Evolutionary conservation across 1,284 basidiomycete species (phyloP), one percentile per base, ranked within the genome.

Genomic region (Sphagnurus paluster): DNA sequence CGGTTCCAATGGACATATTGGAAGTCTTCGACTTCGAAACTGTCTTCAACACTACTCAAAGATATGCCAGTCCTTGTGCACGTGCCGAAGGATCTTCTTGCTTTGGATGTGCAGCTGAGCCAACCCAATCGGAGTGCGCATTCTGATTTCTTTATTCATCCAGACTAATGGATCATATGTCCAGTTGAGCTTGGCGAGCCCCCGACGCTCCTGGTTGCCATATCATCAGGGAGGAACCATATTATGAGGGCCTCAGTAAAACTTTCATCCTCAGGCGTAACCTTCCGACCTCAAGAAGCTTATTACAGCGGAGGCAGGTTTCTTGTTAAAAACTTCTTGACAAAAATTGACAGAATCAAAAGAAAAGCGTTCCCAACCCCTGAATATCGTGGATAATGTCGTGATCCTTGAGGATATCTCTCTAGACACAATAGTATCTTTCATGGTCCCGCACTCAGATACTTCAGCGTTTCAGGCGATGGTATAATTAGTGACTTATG

Each of bases 141-240:
- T n/a, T 21, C 13, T 19, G 25, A 1, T 34, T 42, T n/a, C 9
- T 26, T 6, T 19, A 23, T 23, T 7, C 16, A 33, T 30, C 8
- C 3, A 29, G 37, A 32, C 19, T 32, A 10, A 36, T 10, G 21
- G 52, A 50, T 38, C 37, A 43, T 30, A 29, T 38, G 24, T 37
- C 43, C 46, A 91, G 90, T 89, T 49, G 77, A 84, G 59, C 76
- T 92, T 21, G 87, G 87, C 26, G 70, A 72, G 47, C 67, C 74
- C 5, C 69, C 84, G 11, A 70, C 64, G 20, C 63, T 89, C 7
- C 66, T 79, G 42, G 63, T 90, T 21, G 65, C 69, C 2, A 48
- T 93, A 11, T 76, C 71, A 11, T 78, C 82, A 5, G 87, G 90
- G 7, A 74, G 86, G 32, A 91, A 90, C 57, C 61, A 75, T 16